Evolutionary conservation across 2,329 filamentous ascomycete species (phyloP).

Genomic region (Aspergillus hortae): DNA sequence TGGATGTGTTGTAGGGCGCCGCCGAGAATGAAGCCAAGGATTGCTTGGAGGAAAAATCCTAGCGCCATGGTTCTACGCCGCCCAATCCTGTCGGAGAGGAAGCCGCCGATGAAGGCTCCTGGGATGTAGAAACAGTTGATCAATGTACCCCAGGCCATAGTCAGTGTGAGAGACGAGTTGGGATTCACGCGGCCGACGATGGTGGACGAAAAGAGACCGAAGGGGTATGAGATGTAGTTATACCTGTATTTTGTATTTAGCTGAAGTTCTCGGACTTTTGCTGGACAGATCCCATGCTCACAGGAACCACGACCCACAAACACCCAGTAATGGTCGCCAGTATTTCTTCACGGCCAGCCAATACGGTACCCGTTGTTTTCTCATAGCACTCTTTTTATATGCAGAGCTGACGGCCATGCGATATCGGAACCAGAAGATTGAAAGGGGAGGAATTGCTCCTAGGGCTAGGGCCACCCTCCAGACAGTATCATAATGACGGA

Average conservation of each 20-base stretch:
- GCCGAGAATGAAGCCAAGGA: conserved; percentile 49
- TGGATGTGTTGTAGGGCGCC: conserved; percentile 47
- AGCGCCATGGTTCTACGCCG: conserved; percentile 50
- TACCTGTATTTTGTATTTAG: conserved; percentile 21
- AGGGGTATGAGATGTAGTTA: conserved; percentile 55
- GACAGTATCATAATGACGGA: conserved; percentile 41
- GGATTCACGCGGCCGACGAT: conserved; percentile 48
- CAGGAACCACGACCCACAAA: conserved; percentile 48
- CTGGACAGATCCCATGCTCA: no score
- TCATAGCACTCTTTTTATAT: conserved; percentile 47
- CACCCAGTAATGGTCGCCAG: conserved; percentile 48
- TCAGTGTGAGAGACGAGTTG: conserved; percentile 36
- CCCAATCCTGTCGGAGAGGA: conserved; percentile 49
- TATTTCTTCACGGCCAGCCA: conserved; percentile 49
- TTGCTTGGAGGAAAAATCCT: conserved; percentile 44
- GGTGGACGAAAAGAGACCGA: conserved; percentile 54
- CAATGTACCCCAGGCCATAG: conserved; percentile 46
- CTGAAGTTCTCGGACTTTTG: no score
- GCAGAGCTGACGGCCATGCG: conserved; percentile 51
- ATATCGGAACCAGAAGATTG: conserved; percentile 53
- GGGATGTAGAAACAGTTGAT: conserved; percentile 53
- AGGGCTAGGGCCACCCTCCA: conserved; percentile 53
- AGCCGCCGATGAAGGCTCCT: conserved; percentile 46
- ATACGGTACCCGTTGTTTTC: conserved; percentile 47
- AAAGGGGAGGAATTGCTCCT: conserved; percentile 49